A percentile compares a stretch with the other conserved stretches of the same genome.
phyloP scores from a whole-genome alignment of 441 rosid species.

The Lepidium campestre region DNA sequence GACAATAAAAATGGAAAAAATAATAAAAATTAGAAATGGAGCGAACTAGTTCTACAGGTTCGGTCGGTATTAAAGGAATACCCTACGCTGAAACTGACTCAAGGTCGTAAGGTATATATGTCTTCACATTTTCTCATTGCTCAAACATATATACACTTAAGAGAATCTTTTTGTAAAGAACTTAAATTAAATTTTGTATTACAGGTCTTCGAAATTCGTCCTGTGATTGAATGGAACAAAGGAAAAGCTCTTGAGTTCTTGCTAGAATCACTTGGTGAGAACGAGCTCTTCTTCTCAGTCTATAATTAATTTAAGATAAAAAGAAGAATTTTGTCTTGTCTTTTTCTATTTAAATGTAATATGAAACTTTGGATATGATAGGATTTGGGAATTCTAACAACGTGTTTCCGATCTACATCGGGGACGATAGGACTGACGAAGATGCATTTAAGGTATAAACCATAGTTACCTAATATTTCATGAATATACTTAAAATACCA shows the following conservation, averaged over 20 bases:
- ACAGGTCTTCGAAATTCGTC: slow-evolving; percentile 92
- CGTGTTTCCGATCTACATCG: slow-evolving; percentile 76
- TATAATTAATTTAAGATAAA: neutral
- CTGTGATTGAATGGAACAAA: slow-evolving; percentile 91
- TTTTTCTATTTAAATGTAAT: neutral
- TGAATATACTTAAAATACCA: neutral
- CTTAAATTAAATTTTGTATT: neutral
- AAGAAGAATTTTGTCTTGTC: slow-evolving; percentile 1
- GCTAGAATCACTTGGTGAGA: slow-evolving; percentile 83
- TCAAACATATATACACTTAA: neutral
- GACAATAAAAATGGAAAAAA: neutral
- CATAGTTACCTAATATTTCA: neutral
- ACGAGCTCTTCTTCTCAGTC: neutral
- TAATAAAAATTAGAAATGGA: slow-evolving; percentile 44
- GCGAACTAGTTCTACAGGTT: slow-evolving; percentile 48
- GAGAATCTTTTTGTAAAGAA: no score
- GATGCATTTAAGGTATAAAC: slow-evolving; percentile 81
- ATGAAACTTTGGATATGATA: slow-evolving; percentile 11
- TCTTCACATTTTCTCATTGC: neutral
- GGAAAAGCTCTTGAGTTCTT: slow-evolving; percentile 96
- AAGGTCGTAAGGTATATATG: slow-evolving; percentile 68
- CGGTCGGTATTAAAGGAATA: slow-evolving; percentile 40
- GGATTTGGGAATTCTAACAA: slow-evolving; percentile 63
- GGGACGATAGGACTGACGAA: slow-evolving; percentile 77
- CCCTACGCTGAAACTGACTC: slow-evolving; percentile 54